Conservation (phyloP, 805 yeast genomes). For the Ascoidea tarda region DNA sequence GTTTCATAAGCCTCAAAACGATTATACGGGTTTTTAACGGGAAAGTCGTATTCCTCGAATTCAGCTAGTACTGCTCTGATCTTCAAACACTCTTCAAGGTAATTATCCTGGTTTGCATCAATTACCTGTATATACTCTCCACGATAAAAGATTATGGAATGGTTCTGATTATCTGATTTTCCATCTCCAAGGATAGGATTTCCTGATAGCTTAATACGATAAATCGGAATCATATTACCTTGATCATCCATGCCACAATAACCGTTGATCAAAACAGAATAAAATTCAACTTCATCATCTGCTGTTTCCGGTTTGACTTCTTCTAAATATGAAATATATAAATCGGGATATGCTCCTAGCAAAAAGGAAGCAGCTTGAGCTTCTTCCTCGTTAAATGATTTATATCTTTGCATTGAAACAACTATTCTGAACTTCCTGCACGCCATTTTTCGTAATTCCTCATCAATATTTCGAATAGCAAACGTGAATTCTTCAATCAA, state of each 20-base stretch:
- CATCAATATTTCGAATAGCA: slow-evolving; percentile 16
- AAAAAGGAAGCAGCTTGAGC: slow-evolving; percentile 42
- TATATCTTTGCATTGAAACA: slow-evolving; percentile 50
- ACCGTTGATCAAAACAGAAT: slow-evolving; percentile 61
- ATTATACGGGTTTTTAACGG: slow-evolving; percentile 16
- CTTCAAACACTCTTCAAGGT: slow-evolving; percentile 69
- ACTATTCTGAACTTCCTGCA: slow-evolving; percentile 49
- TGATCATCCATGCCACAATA: slow-evolving; percentile 43
- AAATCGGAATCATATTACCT: slow-evolving; percentile 48
- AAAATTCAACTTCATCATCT: slow-evolving; percentile 38
- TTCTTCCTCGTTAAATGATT: slow-evolving; percentile 40
- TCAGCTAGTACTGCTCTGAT: slow-evolving; percentile 64
- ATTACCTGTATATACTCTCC: slow-evolving; percentile 73
- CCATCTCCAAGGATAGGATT: slow-evolving; percentile 80
- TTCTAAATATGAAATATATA: slow-evolving; percentile 42
- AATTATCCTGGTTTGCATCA: slow-evolving; percentile 79
- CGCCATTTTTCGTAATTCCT: slow-evolving; percentile 28
- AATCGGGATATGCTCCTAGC: slow-evolving; percentile 51
- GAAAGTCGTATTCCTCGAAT: slow-evolving; percentile 39
- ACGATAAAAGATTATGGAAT: slow-evolving; percentile 56
- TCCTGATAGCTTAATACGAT: slow-evolving; percentile 58
- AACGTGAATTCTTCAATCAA: slow-evolving; percentile 79
- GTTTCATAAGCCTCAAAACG: slow-evolving; percentile 31
- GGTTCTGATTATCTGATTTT: slow-evolving; percentile 74
- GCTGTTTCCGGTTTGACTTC: slow-evolving; percentile 13